Percentiles rank a stretch among this genome's conserved stretches.
Evolutionary conservation across 78 protist genomes (phyloP).

Genomic region (Anaeramoeba flamelloides): DNA sequence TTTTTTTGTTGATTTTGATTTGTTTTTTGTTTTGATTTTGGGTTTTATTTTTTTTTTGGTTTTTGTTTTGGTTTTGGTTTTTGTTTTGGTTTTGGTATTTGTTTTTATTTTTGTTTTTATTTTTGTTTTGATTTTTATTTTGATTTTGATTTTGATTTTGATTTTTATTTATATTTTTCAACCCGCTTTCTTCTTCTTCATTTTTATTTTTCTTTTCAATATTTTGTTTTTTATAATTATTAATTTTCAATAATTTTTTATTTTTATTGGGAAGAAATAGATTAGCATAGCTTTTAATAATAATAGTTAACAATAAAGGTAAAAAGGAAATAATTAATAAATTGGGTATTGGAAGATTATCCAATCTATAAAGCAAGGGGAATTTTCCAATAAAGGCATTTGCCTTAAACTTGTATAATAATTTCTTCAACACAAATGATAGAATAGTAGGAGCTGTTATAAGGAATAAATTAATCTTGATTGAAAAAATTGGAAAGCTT

Average conservation of each 20-base stretch:
- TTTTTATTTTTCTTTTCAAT: neutral
- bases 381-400: too few species aligned
- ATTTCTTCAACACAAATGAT: too few species aligned
- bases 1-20: neutral
- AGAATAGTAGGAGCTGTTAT: too few species aligned
- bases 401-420: too few species aligned
- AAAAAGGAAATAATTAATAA: neutral
- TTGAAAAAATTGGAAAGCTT: too few species aligned
- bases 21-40: neutral
- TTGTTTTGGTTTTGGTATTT: neutral
- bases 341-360: neutral
- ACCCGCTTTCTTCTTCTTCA: neutral
- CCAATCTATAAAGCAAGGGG: neutral
- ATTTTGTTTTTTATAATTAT: neutral
- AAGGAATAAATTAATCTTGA: too few species aligned
- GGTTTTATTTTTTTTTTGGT: neutral
- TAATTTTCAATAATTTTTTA: neutral
- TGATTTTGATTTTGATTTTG: slow-evolving; percentile 1
- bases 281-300: neutral
- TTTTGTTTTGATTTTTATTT: neutral
- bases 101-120: neutral
- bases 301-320: neutral
- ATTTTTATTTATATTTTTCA: neutral
- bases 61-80: neutral
- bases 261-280: neutral